These are phyloP conservation scores for Aureobasidium lini DNA, from an alignment of 2,329 filamentous ascomycete species.

Conservation along the genomic window DNA sequence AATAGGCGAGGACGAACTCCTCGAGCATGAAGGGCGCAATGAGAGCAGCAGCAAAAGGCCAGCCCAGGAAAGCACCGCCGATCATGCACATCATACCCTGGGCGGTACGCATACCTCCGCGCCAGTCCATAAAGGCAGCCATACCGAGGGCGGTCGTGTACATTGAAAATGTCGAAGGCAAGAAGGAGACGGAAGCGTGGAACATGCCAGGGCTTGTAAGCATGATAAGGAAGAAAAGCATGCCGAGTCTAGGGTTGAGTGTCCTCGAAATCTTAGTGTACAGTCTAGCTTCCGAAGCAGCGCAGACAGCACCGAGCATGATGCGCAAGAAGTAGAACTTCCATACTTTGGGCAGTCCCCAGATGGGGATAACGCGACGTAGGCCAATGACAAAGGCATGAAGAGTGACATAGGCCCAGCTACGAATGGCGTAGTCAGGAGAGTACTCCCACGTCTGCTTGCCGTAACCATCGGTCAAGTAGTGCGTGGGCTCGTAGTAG, in stretches of 20 bases:
- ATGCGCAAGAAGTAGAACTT: constrained; percentile 88
- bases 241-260: constrained; percentile 73
- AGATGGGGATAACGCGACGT: constrained; percentile 46
- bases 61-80: constrained; percentile 75
- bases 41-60: constrained; percentile 86
- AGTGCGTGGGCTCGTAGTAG: constrained; percentile 97
- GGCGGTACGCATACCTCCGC: constrained; percentile 68
- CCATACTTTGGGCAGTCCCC: constrained; percentile 33
- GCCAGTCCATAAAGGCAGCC: constrained; percentile 85
- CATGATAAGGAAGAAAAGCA: constrained; percentile 73
- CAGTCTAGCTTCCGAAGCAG: constrained; percentile 72
- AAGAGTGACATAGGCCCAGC: constrained; percentile 81
- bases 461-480: constrained; percentile 84
- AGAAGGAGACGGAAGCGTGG: constrained; percentile 75
- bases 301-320: constrained; percentile 66
- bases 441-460: constrained; percentile 99
- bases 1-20: constrained; percentile 53
- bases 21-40: constrained; percentile 74
- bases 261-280: constrained; percentile 70
- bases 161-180: constrained; percentile 97
- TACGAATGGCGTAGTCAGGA: constrained; percentile 86
- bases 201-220: constrained; percentile 86
- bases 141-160: constrained; percentile 82
- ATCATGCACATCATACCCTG: constrained; percentile 88
- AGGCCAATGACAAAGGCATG: constrained; percentile 68